Evolutionary conservation across 2,329 filamentous ascomycete genomes (phyloP), one percentile per base, ranked within the genome.

Genomic region (Penicillium sp.): DNA sequence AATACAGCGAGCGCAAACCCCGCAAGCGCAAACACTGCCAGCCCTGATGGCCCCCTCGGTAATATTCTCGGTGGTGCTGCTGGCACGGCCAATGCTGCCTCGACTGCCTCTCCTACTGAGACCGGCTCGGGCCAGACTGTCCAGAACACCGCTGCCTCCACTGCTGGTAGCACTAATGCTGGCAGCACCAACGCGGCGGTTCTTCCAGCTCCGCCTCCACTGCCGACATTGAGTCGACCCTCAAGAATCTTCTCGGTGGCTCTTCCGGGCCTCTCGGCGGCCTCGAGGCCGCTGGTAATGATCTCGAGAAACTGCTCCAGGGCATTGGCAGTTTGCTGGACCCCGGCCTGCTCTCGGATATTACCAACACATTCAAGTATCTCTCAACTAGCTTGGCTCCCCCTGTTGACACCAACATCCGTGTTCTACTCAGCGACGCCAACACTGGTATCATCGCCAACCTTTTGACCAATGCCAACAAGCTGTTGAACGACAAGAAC

Each of bases 361-460:
- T 61, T 18, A 47, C 49, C 14, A 24, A 52, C n/a, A 60, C 51
- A 29, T 60, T 61, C 51, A 51, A 59, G 38, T 61, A 56, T 44
- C 49, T 61, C 14, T 59, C 54, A 3, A 60, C 57, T n/a, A 14
- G 39, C 27, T 40, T 61, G 47, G 58, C 58, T 26, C 58, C 58
- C 6, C 58, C 58, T 0, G 58, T 61, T 4, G 57, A 61, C 40
- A 56, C 38, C 47, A 52, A 60, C 24, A 46, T 61, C 14, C 57
- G 54, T n/a, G 40, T 38, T 5, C 47, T 58, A 10, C 52, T 58
- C 4, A 47, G 31, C 26, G 23, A 50, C 32, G 32, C 32, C 23
- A 56, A 54, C 48, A 51, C 49, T 10, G n/a, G 50, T 20, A 55
- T 57, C 18, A 38, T 63, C 10, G 52, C 44, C 8, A 74, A 50